phyloP scores from a whole-genome alignment of 441 rosid species.

The Gossypium davidsonii region DNA sequence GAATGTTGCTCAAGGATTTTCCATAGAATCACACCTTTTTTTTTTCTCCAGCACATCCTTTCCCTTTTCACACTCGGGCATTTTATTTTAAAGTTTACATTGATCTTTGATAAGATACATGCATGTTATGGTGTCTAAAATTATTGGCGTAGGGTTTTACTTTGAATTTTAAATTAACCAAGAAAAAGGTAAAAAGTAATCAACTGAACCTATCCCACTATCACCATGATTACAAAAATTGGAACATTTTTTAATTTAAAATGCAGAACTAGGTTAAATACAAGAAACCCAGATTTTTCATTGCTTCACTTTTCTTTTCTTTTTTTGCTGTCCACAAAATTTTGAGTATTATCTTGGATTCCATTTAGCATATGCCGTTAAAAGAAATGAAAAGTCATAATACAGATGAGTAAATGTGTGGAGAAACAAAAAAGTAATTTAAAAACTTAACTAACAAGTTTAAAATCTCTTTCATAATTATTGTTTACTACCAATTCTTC shows the following conservation, averaged over 20 bases:
- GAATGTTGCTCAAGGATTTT: not conserved
- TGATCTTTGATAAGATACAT: not conserved
- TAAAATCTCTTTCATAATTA: no score
- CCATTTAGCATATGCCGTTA: not conserved
- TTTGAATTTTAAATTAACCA: not conserved
- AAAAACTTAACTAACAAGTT: no score
- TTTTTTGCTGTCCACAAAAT: not conserved
- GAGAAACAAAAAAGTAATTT: not conserved
- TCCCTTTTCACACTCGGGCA: not conserved
- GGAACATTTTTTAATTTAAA: not conserved
- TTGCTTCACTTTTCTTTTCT: not conserved
- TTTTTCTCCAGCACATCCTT: not conserved
- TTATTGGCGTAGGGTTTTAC: not conserved
- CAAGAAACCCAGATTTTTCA: not conserved
- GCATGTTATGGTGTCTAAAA: not conserved
- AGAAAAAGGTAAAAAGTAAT: slow-evolving; percentile 1
- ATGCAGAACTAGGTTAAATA: not conserved
- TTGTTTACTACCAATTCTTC: no score
- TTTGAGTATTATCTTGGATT: not conserved
- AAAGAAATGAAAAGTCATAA: not conserved
- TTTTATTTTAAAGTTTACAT: slow-evolving; percentile 3
- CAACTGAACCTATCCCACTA: slow-evolving; percentile 13
- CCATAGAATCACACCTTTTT: not conserved
- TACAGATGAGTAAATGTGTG: not conserved
- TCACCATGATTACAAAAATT: not conserved